Conservation (phyloP, 176 grass and related monocot genomes). For the Saccharum officinarum region DNA sequence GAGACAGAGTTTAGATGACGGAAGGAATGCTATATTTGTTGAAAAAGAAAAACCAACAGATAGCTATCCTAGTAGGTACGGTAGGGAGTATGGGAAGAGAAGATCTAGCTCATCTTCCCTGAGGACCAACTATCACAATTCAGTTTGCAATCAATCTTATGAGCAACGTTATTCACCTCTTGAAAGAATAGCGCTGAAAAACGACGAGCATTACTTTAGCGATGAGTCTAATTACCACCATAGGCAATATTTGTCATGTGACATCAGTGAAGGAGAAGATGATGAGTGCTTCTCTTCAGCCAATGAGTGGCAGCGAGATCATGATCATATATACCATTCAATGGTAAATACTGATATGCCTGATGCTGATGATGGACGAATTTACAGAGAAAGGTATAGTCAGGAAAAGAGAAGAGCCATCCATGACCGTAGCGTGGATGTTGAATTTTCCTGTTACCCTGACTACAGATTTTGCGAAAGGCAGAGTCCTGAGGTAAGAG, state of each 20-base stretch:
- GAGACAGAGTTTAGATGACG: conserved; percentile 7
- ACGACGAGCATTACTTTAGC: conserved; percentile 15
- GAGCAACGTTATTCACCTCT: conserved; percentile 21
- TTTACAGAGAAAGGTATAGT: conserved; percentile 39
- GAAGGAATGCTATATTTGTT: conserved; percentile 30
- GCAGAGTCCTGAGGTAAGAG: conserved; percentile 29
- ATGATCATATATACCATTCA: conserved; percentile 25
- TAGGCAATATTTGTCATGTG: conserved; percentile 17
- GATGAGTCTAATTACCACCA: conserved; percentile 6
- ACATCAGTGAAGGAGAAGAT: conserved; percentile 41
- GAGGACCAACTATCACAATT: conserved; percentile 27
- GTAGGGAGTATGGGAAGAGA: conserved; percentile 35
- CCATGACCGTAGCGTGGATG: conserved; percentile 19
- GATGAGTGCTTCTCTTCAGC: conserved; percentile 20
- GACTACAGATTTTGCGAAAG: conserved; percentile 27
- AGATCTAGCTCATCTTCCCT: conserved; percentile 34
- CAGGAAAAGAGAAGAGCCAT: conserved; percentile 35
- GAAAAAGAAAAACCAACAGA: conserved; percentile 36
- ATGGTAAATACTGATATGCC: conserved; percentile 38
- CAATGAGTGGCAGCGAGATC: conserved; percentile 15
- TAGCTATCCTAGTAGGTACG: conserved; percentile 32
- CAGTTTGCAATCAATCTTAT: conserved; percentile 13
- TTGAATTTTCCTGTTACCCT: conserved; percentile 31
- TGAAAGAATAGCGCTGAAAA: conserved; percentile 32
- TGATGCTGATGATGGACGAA: conserved; percentile 26